Evolutionary conservation across 1,284 basidiomycete species (phyloP), one percentile per base, ranked within the genome.

Genomic region (Puccinia triticina): DNA sequence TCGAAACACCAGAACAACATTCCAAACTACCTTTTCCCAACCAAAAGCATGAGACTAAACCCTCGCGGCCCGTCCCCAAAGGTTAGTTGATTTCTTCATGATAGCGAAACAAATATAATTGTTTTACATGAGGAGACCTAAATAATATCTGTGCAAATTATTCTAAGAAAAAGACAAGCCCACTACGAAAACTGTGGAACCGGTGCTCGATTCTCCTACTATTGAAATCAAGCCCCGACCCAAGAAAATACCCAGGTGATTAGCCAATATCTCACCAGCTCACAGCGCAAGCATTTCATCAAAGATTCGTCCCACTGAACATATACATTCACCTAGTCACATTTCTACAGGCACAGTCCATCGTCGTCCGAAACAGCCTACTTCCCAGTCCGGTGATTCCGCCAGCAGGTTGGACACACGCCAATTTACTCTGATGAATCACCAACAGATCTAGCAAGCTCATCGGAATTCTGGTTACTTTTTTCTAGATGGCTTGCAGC

Each of bases 401-500:
- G 23, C 55, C n/a, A 21, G 8, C 55, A 57, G 55, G 55, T 57
- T 26, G 21, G 55, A 26, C 12, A 7, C 23, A 18, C n/a, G n/a
- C n/a, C n/a, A n/a, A n/a, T n/a, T n/a, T n/a, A n/a, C n/a, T n/a
- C n/a, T n/a, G n/a, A n/a, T n/a, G n/a, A n/a, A n/a, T n/a, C n/a
- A n/a, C n/a, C 7, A 29, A 48, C n/a, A 46, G 40, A 37, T 34
- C 8, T 8, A 66, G 18, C 3, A 43, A 37, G 18, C 66, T 26
- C 21, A 43, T n/a, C 32, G 10, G 40, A 37, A 50, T 23, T 26
- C 5, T 43, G 34, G 12, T 40, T 34, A n/a, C n/a, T 72, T 72
- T 34, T 21, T 73, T 53, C 23, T 40, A 76, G 74, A 48, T 76
- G 74, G 74, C 53, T 76, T 23, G 18, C 29, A 29, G 74, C 74